phyloP scores from a whole-genome alignment of 2,329 filamentous ascomycete genomes.

The Cordyceps farinosa region DNA sequence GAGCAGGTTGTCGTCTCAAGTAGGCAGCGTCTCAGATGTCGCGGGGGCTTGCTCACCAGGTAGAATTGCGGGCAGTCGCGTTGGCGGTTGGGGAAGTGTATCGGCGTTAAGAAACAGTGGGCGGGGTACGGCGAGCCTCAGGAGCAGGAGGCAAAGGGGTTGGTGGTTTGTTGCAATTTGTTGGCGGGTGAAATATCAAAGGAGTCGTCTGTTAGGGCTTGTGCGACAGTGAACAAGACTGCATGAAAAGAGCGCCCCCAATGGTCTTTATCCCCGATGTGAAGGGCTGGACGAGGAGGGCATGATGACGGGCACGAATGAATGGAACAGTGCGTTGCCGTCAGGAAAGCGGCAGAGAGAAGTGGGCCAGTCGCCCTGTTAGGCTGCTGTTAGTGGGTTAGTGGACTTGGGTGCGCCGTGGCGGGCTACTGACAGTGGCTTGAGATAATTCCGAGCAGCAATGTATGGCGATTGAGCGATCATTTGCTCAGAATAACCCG shows the following conservation, averaged over 20 bases:
- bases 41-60: conserved; percentile 12
- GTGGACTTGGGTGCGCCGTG: not conserved
- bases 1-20: conserved; percentile 10
- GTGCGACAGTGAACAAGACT: not conserved
- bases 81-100: not conserved
- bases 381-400: not conserved
- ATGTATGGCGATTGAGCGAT: too few species aligned
- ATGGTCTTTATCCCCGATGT: conserved; percentile 8
- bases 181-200: too few species aligned
- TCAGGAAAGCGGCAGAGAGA: conserved; percentile 3
- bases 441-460: too few species aligned
- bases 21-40: conserved; percentile 12
- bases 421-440: not conserved
- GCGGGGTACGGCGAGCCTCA: not conserved
- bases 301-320: conserved; percentile 10
- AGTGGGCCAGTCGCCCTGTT: not conserved
- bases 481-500: too few species aligned
- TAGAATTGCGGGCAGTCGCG: not conserved
- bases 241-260: not conserved
- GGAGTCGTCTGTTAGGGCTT: not conserved
- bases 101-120: conserved; percentile 8
- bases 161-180: not conserved
- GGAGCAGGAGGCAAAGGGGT: not conserved
- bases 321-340: not conserved
- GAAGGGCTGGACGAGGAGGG: not conserved